Base-by-base conservation (phyloP, 768 basidiomycete genomes). In the Boletus tylopilopsis region DNA sequence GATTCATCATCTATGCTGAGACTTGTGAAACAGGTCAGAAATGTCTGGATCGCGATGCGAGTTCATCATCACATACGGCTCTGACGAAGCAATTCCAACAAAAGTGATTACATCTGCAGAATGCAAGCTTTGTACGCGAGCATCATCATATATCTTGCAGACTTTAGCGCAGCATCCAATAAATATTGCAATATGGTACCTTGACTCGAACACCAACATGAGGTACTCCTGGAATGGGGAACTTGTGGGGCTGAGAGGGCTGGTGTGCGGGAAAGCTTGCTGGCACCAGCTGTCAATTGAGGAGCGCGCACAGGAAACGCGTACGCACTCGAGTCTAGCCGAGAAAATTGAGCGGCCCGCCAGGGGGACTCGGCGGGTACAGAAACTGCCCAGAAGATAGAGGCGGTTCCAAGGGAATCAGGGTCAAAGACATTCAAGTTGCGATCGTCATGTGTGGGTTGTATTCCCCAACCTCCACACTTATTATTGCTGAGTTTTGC, bases 381-480 rank as follows among this genome's bases (percentile, higher is more conserved):
- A 49, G 75, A 82, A 24, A 87, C 81, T 1, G 81, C 84, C 90
- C 90, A 93, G 9, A 89, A 45, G 18, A 82, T 71, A 18, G 68
- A 75, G 61, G 80, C 78, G 51, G 90, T 86, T 49, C 74, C 72
- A n/a, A 91, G 71, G 57, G 77, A 63, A 24, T 70, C 63, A 50
- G 79, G 76, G 36, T 79, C 72, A 33, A 81, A 55, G 18, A 23
- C 11, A 7, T 55, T 37, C 38, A 24, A 37, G 37, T 40, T 43
- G 35, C 45, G 24, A 23, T 55, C 47, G 53, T 54, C 40, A 56
- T 64, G 42, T 55, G 62, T 18, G 72, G 76, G 42, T 58, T 65
- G 22, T 49, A 87, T 67, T 6, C 87, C 89, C 90, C 90, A 91
- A n/a, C 89, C 90, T 23, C 86, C 87, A 48, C 77, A 80, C 36